phyloP scores from a whole-genome alignment of 2,329 filamentous ascomycete genomes.

The Trichoderma pleuroti region DNA sequence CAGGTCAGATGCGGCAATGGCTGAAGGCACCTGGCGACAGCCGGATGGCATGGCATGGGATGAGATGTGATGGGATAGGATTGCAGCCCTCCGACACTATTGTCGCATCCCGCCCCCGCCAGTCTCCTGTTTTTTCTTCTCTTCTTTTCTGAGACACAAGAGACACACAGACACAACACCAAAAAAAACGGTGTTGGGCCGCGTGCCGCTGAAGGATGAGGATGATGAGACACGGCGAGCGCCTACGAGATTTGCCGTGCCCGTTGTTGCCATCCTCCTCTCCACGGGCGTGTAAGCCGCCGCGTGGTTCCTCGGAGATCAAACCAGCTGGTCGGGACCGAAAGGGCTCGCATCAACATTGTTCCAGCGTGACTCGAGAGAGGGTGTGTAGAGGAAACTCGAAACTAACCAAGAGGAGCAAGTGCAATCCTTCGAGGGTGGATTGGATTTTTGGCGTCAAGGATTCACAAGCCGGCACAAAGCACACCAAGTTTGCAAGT shows the following conservation, averaged over 20 bases:
- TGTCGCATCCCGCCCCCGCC: background rate
- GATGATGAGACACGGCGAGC: conserved; percentile 1
- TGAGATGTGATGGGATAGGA: background rate
- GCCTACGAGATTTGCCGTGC: background rate
- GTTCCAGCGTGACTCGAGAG: background rate
- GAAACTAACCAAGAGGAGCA: background rate
- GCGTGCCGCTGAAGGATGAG: background rate
- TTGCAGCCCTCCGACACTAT: conserved; percentile 1
- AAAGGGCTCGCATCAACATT: background rate
- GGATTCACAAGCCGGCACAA: background rate
- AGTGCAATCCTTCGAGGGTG: background rate
- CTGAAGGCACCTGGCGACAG: background rate
- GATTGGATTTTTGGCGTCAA: background rate
- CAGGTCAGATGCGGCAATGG: background rate
- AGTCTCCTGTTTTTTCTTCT: background rate
- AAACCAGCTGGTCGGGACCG: conserved; percentile 16
- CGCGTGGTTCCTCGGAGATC: conserved; percentile 11
- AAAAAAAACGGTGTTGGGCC: background rate
- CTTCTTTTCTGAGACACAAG: background rate
- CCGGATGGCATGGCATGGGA: background rate
- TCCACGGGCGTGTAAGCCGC: background rate
- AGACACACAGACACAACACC: background rate
- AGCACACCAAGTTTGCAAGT: background rate
- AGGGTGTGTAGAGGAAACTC: background rate
- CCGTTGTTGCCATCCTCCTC: background rate